phyloP scores from a whole-genome alignment of 352 stramenopile genomes.

The Elongisporangium anandrum region DNA sequence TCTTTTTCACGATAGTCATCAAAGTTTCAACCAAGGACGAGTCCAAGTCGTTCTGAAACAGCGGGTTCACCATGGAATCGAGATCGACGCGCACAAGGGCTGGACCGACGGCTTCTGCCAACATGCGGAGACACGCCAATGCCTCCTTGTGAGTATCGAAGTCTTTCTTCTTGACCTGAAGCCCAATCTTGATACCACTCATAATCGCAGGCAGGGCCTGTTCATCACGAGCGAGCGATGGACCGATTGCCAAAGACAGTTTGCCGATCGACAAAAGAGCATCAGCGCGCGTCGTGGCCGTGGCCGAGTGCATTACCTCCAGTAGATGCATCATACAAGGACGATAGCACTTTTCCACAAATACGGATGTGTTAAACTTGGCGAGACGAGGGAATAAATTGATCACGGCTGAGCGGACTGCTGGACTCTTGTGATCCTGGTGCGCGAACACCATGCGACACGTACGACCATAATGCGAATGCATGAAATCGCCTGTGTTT shows the following conservation, averaged over 20 bases:
- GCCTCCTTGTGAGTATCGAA: slow-evolving; percentile 83
- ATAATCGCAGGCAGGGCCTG: slow-evolving; percentile 78
- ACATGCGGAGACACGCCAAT: slow-evolving; percentile 76
- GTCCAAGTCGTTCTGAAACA: slow-evolving; percentile 85
- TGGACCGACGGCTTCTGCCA: slow-evolving; percentile 69
- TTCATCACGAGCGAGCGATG: slow-evolving; percentile 70
- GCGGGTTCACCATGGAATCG: slow-evolving; percentile 68
- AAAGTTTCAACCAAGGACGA: slow-evolving; percentile 77
- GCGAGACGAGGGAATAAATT: slow-evolving; percentile 79
- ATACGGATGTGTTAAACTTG: slow-evolving; percentile 87
- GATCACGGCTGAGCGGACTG: slow-evolving; percentile 80
- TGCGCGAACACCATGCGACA: slow-evolving; percentile 73
- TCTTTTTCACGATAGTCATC: slow-evolving; percentile 82
- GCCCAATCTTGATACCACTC: slow-evolving; percentile 81
- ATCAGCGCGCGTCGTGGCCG: slow-evolving; percentile 71
- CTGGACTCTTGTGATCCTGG: slow-evolving; percentile 74
- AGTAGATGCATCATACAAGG: slow-evolving; percentile 82
- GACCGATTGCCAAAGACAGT: slow-evolving; percentile 75
- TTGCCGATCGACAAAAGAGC: slow-evolving; percentile 84
- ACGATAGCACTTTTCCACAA: slow-evolving; percentile 81
- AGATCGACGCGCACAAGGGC: slow-evolving; percentile 77
- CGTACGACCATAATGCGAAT: slow-evolving; percentile 71
- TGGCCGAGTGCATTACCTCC: slow-evolving; percentile 77
- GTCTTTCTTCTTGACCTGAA: slow-evolving; percentile 82
- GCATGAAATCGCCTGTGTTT: slow-evolving; percentile 88